phyloP scores from a whole-genome alignment of 768 basidiomycete species.

The Agrocybe praecox region DNA sequence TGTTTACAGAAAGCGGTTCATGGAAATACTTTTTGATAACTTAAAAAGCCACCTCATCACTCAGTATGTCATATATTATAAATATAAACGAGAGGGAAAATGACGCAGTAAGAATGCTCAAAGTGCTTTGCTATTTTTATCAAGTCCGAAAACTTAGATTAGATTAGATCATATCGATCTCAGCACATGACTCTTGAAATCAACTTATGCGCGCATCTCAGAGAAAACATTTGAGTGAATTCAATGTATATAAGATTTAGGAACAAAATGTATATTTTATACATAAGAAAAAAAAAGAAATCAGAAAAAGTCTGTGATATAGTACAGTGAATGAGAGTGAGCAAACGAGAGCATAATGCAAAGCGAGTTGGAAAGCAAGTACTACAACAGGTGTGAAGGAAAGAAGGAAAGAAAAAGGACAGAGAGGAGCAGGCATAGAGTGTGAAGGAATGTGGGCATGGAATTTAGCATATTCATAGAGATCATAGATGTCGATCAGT shows the following conservation, averaged over 20 bases:
- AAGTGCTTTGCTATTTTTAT: too few relatives aligned
- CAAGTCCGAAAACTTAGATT: too few relatives aligned
- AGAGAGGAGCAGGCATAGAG: constrained; percentile 1
- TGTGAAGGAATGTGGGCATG: too few relatives aligned
- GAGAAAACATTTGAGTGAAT: background rate
- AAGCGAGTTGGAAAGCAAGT: background rate
- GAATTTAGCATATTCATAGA: background rate
- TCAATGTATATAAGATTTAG: background rate
- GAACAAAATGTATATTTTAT: background rate
- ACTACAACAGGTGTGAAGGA: background rate
- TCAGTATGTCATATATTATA: too few relatives aligned
- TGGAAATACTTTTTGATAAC: too few relatives aligned
- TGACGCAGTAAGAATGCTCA: too few relatives aligned
- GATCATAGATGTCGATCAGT: background rate
- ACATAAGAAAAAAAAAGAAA: background rate
- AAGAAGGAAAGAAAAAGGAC: background rate
- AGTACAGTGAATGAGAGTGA: background rate
- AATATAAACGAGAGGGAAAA: too few relatives aligned
- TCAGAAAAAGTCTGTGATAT: background rate
- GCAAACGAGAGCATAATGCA: background rate
- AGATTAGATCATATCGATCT: too few relatives aligned
- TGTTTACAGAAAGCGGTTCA: too few relatives aligned
- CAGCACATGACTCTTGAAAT: too few relatives aligned
- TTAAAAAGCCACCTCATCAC: too few relatives aligned
- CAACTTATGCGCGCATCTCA: too few relatives aligned